Base-by-base conservation (phyloP, 2,329 filamentous ascomycete species). In the Boeremia exigua region DNA sequence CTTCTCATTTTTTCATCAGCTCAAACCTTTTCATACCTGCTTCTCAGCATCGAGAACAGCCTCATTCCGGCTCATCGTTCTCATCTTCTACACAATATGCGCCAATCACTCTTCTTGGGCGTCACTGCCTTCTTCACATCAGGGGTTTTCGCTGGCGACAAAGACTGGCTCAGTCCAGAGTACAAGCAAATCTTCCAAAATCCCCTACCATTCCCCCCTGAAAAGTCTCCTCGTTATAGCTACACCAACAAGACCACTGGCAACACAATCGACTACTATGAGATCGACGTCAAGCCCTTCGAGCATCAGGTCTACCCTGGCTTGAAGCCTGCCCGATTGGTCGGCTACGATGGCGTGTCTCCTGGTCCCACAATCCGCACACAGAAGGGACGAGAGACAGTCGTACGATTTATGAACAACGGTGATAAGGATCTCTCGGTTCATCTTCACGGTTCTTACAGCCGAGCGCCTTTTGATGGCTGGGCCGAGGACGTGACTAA, bases 361-460 rank as follows among this genome's bases (percentile, higher is more conserved):
- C 83, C 84, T 11, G 84, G 84, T 0, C 83, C 83, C 9, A 85
- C 82, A 1, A 81, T 84, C 61, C 70, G 78, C 17, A 76, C 84
- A 49, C 71, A 77, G 7, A 75, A 73, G 48, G 82, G 81, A 2
- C 77, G 77, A 6, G 82, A 86, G 70, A 78, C 78, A 4, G 78
- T 86, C 6, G 80, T 86, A 7, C 78, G 84, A 19, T 81, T 85
- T 60, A 75, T 82, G 60, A 86, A 86, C 68, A 78, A 80, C n/a
- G 79, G 76, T 3, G 67, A 71, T 10, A 68, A 71, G 8, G 75
- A 78, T n/a, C 79, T 78, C 38, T 79, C 81, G 2, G 79, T 85
- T 15, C 84, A 86, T 70, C 76, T 86, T 25, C 84, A 86, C 61
- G 83, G 84, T 2, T 84, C 81, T 2, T 82, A 79, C 39, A 68